phyloP scores from a whole-genome alignment of 305 asterid genomes.

The Fraxinus sp. region DNA sequence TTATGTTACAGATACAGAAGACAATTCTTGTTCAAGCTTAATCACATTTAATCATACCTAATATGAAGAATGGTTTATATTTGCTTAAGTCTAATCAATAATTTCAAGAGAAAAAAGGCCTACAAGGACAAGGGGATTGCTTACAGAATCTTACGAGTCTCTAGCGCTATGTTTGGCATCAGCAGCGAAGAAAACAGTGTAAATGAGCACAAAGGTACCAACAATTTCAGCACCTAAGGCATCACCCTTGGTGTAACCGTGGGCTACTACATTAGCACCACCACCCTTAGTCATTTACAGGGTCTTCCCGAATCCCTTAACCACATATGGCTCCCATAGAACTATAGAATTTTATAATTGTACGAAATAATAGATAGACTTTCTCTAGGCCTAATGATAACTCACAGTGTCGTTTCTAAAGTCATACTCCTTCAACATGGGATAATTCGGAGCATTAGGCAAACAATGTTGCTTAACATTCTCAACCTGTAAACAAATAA shows the following conservation, averaged over 20 bases:
- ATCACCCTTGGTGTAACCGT: conserved; percentile 40
- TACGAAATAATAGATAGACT: conserved; percentile 1
- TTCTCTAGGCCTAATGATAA: not conserved
- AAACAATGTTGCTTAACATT: conserved; percentile 93
- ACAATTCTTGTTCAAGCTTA: too few species aligned
- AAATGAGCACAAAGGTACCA: conserved; percentile 18
- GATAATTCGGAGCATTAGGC: conserved; percentile 87
- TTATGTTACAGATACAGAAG: too few species aligned
- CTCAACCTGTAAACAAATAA: conserved; percentile 58
- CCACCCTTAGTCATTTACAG: conserved; percentile 35
- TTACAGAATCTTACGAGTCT: too few species aligned
- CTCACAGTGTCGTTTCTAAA: conserved; percentile 68
- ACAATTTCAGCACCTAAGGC: conserved; percentile 37
- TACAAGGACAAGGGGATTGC: too few species aligned
- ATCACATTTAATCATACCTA: too few species aligned
- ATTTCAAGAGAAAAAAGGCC: too few species aligned
- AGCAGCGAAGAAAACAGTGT: conserved; percentile 22
- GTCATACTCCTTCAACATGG: conserved; percentile 87
- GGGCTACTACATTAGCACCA: conserved; percentile 36
- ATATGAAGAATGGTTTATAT: too few species aligned
- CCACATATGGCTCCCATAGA: conserved; percentile 24
- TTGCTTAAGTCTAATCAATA: too few species aligned
- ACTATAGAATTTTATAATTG: not conserved
- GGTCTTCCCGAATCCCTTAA: conserved; percentile 31
- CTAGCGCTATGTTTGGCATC: too few species aligned